Conservation (phyloP, 2,329 filamentous ascomycete genomes). For the Aspergillus viridinutans region DNA sequence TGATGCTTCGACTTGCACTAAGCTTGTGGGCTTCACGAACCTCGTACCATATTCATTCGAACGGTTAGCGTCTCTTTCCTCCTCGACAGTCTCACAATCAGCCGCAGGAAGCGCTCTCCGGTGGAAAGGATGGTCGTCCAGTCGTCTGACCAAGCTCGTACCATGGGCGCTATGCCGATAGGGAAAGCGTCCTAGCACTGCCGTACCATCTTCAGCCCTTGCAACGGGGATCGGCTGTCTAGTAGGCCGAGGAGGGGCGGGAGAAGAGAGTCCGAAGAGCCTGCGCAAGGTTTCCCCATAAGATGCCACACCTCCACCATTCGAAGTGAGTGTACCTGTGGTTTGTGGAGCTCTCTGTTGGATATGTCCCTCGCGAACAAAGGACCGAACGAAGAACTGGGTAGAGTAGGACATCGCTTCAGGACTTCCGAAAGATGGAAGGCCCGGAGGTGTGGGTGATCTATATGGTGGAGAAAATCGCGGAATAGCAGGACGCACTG, state of each 20-base stretch:
- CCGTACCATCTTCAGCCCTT: constrained; percentile 39
- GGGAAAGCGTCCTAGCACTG: constrained; percentile 38
- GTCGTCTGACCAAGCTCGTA: constrained; percentile 23
- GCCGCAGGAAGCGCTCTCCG: constrained; percentile 23
- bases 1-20: neutral
- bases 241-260: constrained; percentile 4
- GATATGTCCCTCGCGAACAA: constrained; percentile 4
- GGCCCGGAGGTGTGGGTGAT: constrained; percentile 40
- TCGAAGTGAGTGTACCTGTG: neutral
- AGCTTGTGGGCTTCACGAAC: neutral
- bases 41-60: neutral
- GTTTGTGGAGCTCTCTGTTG: constrained; percentile 1
- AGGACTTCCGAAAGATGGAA: constrained; percentile 41
- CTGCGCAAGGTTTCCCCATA: constrained; percentile 26
- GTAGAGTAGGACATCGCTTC: constrained; percentile 35
- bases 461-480: constrained; percentile 35
- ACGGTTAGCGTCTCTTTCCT: neutral
- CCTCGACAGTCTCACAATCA: constrained; percentile 5
- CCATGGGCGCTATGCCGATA: constrained; percentile 40
- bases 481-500: constrained; percentile 30
- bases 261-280: constrained; percentile 24
- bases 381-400: constrained; percentile 19
- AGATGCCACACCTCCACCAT: constrained; percentile 10
- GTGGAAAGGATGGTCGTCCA: constrained; percentile 36
- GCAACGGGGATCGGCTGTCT: constrained; percentile 25